Conservation (phyloP, 2,329 filamentous ascomycete species). For the Paraconiothyrium sp. region DNA sequence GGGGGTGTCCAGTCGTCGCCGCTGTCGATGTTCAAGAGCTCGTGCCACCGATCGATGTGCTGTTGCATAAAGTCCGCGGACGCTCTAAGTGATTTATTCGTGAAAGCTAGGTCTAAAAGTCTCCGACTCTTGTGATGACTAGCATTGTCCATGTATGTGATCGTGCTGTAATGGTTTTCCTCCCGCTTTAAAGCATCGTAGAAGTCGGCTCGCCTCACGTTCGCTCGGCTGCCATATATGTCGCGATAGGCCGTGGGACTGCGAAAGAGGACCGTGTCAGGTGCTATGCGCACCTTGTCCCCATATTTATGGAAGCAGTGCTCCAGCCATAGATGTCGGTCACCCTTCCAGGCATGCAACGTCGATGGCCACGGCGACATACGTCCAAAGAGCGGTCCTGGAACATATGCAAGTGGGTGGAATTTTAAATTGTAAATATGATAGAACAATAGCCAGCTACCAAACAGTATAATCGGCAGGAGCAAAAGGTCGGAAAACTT, state of each 20-base stretch:
- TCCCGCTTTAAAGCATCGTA: conserved; percentile 18
- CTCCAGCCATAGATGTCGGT: conserved; percentile 26
- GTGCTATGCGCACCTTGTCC: conserved; percentile 16
- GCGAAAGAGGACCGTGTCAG: conserved; percentile 20
- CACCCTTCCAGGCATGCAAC: conserved; percentile 24
- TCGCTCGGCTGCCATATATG: conserved; percentile 19
- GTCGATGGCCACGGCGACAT: conserved; percentile 17
- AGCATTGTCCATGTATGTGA: conserved; percentile 10
- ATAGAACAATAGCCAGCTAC: not conserved
- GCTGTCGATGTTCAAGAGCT: conserved; percentile 3
- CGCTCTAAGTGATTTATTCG: conserved; percentile 17
- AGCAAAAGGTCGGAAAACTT: not conserved
- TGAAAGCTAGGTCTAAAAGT: conserved; percentile 23
- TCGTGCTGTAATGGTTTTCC: conserved; percentile 17
- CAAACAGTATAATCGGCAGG: not conserved
- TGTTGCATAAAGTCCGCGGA: conserved; percentile 13
- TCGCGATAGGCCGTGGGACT: conserved; percentile 12
- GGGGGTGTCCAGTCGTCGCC: conserved; percentile 7
- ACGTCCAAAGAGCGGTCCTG: conserved; percentile 19
- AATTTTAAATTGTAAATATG: conserved; percentile 23
- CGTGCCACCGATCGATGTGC: conserved; percentile 27
- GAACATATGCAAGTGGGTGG: conserved; percentile 20
- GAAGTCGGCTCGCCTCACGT: conserved; percentile 17
- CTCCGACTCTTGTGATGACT: conserved; percentile 19
- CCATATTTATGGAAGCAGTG: conserved; percentile 12